Base-by-base conservation (phyloP, 148 eudicot species). In the Fagopyrum tataricum region DNA sequence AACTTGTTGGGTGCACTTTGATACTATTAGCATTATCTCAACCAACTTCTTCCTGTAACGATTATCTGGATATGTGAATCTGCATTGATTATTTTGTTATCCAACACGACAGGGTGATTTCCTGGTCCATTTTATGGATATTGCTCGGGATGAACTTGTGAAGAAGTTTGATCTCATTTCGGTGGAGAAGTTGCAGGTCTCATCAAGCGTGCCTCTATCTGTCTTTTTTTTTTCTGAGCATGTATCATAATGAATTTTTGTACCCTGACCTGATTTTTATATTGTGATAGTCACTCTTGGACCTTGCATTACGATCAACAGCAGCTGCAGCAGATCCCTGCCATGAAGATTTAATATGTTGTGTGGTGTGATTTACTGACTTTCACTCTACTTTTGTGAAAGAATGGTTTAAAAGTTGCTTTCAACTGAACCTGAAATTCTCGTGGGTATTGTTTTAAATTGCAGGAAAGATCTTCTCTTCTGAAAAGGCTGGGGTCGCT, bases 281-380 rank as follows among this genome's bases (percentile, higher is more conserved):
- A 74, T 47, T 80, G 64, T 44, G 72, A 48, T 74, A 94, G 98
- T 94, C 97, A 77, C 96, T 94, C 62, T 81, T 94, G 84, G 98
- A 94, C 86, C 96, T 94, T 81, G 98, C 98, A 56, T 83, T 94
- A 88, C 90, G 98, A 55, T 84, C 97, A 51, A 88, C 98, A 23
- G 97, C 97, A 51, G 97, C 98, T 75, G 98, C 92, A 76, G 96
- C 92, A 75, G 98, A 94, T 87, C 98, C 98, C 70, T 87, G 82
- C 73, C 93, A 94, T 67, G 98, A 94, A 85, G 98, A 94, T 79
- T 79, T 94, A 78, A 89, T 85, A 23, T 94, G 98, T 75, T 94
- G 89, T 82, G 97, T 91, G 89, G 98, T 94, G 98, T 94, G 74
- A 79, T 92, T 83, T 70, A 70, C 68, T 72, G 62, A 56, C 56